A percentile compares a stretch with the other conserved stretches of the same genome.
Evolutionary conservation across 305 asterid genomes (phyloP).

Genomic region (Coffea humblotiana): DNA sequence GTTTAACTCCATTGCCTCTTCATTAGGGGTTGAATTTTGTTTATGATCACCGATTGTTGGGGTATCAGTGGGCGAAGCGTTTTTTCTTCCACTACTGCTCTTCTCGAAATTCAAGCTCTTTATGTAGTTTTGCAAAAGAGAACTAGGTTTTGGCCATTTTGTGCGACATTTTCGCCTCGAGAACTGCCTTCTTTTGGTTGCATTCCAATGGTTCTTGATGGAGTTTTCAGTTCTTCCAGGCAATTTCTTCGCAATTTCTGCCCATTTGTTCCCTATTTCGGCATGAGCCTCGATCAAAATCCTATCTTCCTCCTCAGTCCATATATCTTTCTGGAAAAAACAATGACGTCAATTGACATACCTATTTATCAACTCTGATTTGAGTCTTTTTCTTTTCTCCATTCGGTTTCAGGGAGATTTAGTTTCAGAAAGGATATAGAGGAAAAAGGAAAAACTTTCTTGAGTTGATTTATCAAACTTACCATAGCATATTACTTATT

Average conservation of each 20-base stretch:
- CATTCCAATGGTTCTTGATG: constrained; percentile 95
- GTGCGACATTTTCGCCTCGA: constrained; percentile 69
- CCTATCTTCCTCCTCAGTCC: constrained; percentile 83
- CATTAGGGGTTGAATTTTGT: not conserved
- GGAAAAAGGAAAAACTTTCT: not conserved
- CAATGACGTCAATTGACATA: not conserved
- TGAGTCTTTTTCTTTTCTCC: not conserved
- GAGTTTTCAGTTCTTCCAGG: constrained; percentile 88
- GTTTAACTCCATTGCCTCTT: not conserved
- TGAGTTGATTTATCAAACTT: not conserved
- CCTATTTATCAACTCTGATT: not conserved
- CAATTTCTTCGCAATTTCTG: constrained; percentile 78
- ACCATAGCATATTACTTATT: no score
- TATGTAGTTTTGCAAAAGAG: constrained; percentile 75
- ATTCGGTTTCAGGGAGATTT: not conserved
- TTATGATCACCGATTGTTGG: constrained; percentile 7
- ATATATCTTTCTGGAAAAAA: constrained; percentile 60
- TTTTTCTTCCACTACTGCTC: constrained; percentile 23
- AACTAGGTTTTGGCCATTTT: constrained; percentile 70
- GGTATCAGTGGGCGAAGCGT: constrained; percentile 15
- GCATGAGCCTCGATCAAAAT: constrained; percentile 64
- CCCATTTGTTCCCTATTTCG: constrained; percentile 87
- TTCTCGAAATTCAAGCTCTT: constrained; percentile 40
- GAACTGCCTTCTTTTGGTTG: constrained; percentile 78
- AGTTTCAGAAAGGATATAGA: not conserved